phyloP scores from a whole-genome alignment of 345 rosid species.

The Lepidium aucheri region DNA sequence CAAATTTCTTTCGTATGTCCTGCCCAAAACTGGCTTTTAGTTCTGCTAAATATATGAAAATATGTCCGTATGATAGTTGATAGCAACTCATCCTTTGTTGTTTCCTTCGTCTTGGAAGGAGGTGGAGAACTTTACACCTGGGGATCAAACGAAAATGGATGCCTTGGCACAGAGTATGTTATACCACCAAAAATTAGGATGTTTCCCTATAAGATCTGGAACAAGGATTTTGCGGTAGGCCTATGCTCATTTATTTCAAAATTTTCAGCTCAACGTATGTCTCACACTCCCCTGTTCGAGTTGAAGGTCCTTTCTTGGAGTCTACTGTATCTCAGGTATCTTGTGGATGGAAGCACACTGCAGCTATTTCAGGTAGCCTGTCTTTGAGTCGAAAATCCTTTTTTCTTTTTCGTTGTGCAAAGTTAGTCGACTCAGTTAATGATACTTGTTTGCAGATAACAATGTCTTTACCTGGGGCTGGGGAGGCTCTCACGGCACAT shows the following conservation, averaged over 20 bases:
- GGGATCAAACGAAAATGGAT: conserved; percentile 95
- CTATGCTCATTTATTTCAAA: not conserved
- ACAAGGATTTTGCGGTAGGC: not conserved
- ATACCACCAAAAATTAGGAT: not conserved
- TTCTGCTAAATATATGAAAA: not conserved
- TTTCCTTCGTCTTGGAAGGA: conserved; percentile 34
- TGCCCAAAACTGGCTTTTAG: not conserved
- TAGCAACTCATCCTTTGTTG: conserved; percentile 3
- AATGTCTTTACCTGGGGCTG: conserved; percentile 88
- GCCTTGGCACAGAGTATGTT: conserved; percentile 80
- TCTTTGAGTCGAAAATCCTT: not conserved
- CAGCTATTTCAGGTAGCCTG: conserved; percentile 75
- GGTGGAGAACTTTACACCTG: conserved; percentile 75
- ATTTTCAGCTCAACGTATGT: conserved; percentile 50
- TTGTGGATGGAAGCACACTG: conserved; percentile 99
- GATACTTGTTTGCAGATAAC: conserved; percentile 41
- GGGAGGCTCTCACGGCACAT: conserved; percentile 96
- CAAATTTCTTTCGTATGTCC: not conserved
- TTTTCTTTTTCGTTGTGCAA: not conserved
- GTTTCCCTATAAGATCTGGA: not conserved
- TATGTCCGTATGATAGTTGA: not conserved
- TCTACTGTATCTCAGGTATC: conserved; percentile 70
- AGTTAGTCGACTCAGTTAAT: not conserved
- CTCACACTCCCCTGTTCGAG: conserved; percentile 62
- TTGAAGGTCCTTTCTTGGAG: conserved; percentile 59